Base-by-base conservation (phyloP, 768 basidiomycete species). In the Termitomyces sp. region DNA sequence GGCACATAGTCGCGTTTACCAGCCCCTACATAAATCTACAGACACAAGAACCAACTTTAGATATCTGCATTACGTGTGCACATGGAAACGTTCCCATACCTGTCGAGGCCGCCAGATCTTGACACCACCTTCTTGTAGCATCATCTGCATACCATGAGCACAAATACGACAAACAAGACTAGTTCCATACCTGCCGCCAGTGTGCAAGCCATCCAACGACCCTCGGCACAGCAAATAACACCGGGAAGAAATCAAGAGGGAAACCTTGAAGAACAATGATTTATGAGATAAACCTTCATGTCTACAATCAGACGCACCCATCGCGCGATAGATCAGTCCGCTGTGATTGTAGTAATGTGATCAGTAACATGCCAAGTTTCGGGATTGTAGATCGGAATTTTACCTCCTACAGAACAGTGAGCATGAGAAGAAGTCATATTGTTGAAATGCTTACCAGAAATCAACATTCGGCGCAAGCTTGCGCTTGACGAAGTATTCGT, bases 131-230 rank as follows among this genome's bases (percentile, higher is more conserved):
- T 87, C 80, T 66, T 90, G 87, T 47, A 96, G 74, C 93, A 94
- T 94, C 89, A 94, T 91, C 86, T 95, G 65, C 43, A 30, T 24
- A 7, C 9, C 16, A 26, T 47, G 20, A 54, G 55, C 33, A 42
- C n/a, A 53, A 8, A 30, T 20, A 18, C 55, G 14, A 32, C 32
- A 48, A 43, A 26, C 32, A 20, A 22, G 26, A 14, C 22, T 7
- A 18, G 14, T 36, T 24, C 10, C 71, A 54, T 56, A 85, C 89
- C 80, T 91, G 90, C 55, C 90, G 80, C 93, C 93, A 95, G 70
- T 94, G 93, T 0, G 92, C 90, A 8, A 95, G 77, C 94, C 93
- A 95, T 20, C 94, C 93, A 28, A 92, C 92, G 8, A 96, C 92
- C 22, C 94, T 84, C 1, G 94, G 94, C 2, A 96, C 92, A 20